A percentile compares a stretch with the other conserved stretches of the same genome.
Conservation (phyloP, 305 asterid genomes). For the Solanum hybrid region DNA sequence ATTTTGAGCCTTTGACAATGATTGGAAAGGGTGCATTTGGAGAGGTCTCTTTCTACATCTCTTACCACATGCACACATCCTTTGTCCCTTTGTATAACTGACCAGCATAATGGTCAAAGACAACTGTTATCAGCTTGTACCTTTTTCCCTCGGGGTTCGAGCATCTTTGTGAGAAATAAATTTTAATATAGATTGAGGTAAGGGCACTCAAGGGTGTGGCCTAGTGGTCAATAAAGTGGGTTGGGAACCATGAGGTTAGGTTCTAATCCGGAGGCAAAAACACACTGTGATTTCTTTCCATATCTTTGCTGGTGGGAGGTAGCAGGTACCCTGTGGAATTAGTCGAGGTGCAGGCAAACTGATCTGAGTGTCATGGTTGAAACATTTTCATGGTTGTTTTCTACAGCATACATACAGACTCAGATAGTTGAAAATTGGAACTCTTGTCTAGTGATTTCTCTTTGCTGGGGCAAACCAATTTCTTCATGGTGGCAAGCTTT, state of each 20-base stretch:
- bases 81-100: background rate
- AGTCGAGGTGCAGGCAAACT: background rate
- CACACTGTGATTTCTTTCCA: background rate
- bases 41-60: constrained; percentile 44
- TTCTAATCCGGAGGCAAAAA: background rate
- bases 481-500: background rate
- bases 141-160: background rate
- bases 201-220: background rate
- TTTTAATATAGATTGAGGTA: background rate
- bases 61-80: background rate
- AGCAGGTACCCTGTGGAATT: background rate
- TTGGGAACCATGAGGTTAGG: background rate
- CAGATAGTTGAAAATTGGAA: background rate
- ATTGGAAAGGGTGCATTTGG: constrained; percentile 95
- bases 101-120: background rate
- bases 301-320: background rate
- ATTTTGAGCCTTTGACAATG: constrained; percentile 77
- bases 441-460: background rate
- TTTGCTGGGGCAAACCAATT: background rate
- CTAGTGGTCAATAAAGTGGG: background rate
- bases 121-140: background rate
- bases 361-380: background rate
- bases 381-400: background rate
- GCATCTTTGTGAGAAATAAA: background rate
- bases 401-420: background rate